Evolutionary conservation across 2,329 filamentous ascomycete genomes (phyloP).

Genomic region (Pseudocercospora fuligena): DNA sequence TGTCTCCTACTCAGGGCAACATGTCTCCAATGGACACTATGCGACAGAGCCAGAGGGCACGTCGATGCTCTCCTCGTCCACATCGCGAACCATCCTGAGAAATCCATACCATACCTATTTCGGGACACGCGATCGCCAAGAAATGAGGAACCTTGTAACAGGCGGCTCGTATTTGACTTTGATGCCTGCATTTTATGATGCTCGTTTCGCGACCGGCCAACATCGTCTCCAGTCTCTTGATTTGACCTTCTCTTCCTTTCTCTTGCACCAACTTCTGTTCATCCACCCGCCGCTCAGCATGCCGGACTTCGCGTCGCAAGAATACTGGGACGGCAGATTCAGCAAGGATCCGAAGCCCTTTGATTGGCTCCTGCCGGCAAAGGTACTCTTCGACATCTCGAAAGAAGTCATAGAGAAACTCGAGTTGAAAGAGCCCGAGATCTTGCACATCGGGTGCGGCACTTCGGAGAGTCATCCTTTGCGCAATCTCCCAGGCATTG

Average conservation of each 20-base stretch:
- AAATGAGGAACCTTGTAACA: neutral
- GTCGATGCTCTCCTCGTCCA: too few species aligned
- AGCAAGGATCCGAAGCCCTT: slow-evolving; percentile 24
- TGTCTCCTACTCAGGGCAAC: too few species aligned
- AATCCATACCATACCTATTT: neutral
- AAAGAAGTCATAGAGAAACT: slow-evolving; percentile 27
- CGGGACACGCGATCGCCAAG: slow-evolving; percentile 2
- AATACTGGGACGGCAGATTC: slow-evolving; percentile 33
- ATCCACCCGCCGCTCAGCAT: slow-evolving; percentile 11
- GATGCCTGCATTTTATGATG: neutral
- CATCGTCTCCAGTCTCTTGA: neutral
- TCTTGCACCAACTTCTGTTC: neutral
- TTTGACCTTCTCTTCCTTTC: neutral
- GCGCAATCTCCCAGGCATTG: slow-evolving; percentile 20
- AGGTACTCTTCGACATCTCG: slow-evolving; percentile 23
- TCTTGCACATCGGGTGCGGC: slow-evolving; percentile 31
- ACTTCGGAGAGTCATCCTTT: slow-evolving; percentile 27
- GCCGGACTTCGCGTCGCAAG: slow-evolving; percentile 30
- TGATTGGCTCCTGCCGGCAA: slow-evolving; percentile 31
- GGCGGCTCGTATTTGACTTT: slow-evolving; percentile 3
- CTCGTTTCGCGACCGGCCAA: neutral
- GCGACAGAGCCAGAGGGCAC: too few species aligned
- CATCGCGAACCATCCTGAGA: too few species aligned
- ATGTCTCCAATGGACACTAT: too few species aligned
- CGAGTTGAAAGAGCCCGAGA: slow-evolving; percentile 21